Base-by-base conservation (phyloP, 2,329 filamentous ascomycete genomes). In the Cryphonectria radicalis region DNA sequence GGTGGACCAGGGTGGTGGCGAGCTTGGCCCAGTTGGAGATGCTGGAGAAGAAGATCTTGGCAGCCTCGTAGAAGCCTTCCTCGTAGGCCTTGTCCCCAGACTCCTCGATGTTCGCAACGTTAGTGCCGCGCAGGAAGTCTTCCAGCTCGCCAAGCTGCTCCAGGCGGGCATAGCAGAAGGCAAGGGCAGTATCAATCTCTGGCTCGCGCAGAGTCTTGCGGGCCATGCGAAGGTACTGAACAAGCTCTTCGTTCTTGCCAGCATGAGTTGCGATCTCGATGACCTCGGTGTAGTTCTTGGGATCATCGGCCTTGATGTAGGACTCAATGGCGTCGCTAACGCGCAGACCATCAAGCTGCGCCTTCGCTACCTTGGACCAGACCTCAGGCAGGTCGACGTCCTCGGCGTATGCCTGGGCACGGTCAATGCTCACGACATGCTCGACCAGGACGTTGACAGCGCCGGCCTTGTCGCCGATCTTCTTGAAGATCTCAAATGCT, bases 11-110 rank as follows among this genome's bases (percentile, higher is more conserved):
- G 14, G 96, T 99, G 14, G 96, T 98, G 19, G 96, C 95, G 77
- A 99, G 91, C 87, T 99, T 99, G 70, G 95, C 95, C 96, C 96
- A 99, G 88, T 99, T 99, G 69, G 96, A 99, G 80, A 99, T 97
- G 84, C 93, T 98, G 70, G 90, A 94, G 85, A 91, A 99, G 88
- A 98, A 99, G 79, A 99, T 98, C 89, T 99, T 99, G 75, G 96
- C 94, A 60, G 96, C 96, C 86, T 98, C 92, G 79, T 96, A 95
- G 79, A 93, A 91, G 73, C 95, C 95, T 83, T 99, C 96, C 74
- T 91, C 92, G 76, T 97, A 98, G 32, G 96, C 95, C 87, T 98
- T 98, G 87, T 99, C 96, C 86, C 96, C 96, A 72, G 94, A 98
- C 76, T 96, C 93, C 80, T 99, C 96, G 68, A 98, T 88, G 80